Percentiles rank a stretch among this genome's conserved stretches.
Conservation (phyloP, 345 rosid species). For the Brassica carinata region DNA sequence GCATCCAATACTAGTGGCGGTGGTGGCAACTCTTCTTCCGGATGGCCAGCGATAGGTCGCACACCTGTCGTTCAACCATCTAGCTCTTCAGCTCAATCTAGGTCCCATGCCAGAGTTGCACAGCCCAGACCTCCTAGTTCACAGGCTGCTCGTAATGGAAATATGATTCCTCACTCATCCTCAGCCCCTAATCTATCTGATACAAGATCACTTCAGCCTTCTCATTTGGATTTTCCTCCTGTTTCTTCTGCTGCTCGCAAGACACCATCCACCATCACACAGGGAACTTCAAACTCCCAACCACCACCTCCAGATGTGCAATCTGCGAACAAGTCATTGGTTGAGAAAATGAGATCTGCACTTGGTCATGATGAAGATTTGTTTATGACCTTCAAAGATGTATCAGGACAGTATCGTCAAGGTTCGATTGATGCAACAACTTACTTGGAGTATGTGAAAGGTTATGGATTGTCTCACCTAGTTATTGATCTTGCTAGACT, state of each 20-base stretch:
- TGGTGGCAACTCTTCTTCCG: slow-evolving; percentile 45
- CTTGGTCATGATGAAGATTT: slow-evolving; percentile 70
- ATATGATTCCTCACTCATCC: slow-evolving; percentile 61
- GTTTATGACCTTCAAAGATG: slow-evolving; percentile 64
- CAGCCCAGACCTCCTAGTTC: slow-evolving; percentile 25
- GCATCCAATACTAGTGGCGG: slow-evolving; percentile 38
- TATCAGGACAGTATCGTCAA: slow-evolving; percentile 80
- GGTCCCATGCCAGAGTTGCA: slow-evolving; percentile 28
- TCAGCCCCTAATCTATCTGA: slow-evolving; percentile 74
- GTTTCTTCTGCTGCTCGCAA: slow-evolving; percentile 58
- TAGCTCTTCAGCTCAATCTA: slow-evolving; percentile 38
- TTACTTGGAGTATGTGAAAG: slow-evolving; percentile 68
- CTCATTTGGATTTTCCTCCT: slow-evolving; percentile 72
- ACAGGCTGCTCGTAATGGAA: slow-evolving; percentile 42
- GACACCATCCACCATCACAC: slow-evolving; percentile 31
- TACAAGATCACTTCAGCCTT: slow-evolving; percentile 37
- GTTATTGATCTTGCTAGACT: slow-evolving; percentile 82
- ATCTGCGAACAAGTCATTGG: slow-evolving; percentile 76
- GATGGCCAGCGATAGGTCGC: slow-evolving; percentile 63
- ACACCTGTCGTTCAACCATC: slow-evolving; percentile 40
- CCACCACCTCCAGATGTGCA: slow-evolving; percentile 54
- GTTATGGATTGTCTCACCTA: slow-evolving; percentile 74
- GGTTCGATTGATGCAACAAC: slow-evolving; percentile 61
- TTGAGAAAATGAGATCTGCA: slow-evolving; percentile 76
- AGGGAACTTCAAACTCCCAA: slow-evolving; percentile 33